Percentiles rank a stretch among this genome's conserved stretches.
phyloP scores from a whole-genome alignment of 2,329 filamentous ascomycete species.

The Falciphora oryzae region DNA sequence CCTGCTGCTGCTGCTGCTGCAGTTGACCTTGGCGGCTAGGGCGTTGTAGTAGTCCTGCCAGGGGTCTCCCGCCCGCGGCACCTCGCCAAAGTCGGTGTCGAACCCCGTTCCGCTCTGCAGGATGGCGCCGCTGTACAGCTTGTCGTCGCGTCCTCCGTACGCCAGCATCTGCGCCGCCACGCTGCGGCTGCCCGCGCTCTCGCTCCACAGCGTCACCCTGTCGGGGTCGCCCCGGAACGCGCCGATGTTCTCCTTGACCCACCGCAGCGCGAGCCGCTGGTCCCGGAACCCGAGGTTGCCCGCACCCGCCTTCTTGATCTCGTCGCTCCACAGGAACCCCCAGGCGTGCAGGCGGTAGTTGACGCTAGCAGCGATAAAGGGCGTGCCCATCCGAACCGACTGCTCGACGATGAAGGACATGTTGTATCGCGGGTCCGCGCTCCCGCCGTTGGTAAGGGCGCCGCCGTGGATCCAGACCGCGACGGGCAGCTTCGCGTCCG shows the following conservation, averaged over 20 bases:
- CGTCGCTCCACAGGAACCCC: conserved; percentile 43
- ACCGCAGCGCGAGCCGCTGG: conserved; percentile 40
- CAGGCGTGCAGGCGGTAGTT: conserved; percentile 44
- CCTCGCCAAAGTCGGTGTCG: background rate
- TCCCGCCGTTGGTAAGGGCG: conserved; percentile 27
- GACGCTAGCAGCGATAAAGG: conserved; percentile 39
- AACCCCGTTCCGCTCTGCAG: conserved; percentile 16
- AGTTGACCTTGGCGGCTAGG: conserved; percentile 6
- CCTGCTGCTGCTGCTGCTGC: background rate
- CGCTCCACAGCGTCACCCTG: conserved; percentile 40
- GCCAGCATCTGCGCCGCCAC: conserved; percentile 45
- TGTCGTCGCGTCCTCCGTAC: conserved; percentile 45
- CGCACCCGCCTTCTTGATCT: conserved; percentile 35
- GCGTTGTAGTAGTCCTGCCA: conserved; percentile 13
- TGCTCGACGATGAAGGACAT: conserved; percentile 50
- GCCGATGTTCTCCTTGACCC: conserved; percentile 32
- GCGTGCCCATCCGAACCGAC: conserved; percentile 35
- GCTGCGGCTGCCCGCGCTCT: conserved; percentile 46
- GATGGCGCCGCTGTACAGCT: conserved; percentile 49
- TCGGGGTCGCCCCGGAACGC: conserved; percentile 27
- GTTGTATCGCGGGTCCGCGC: conserved; percentile 48
- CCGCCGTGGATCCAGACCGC: conserved; percentile 52
- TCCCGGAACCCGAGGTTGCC: conserved; percentile 47
- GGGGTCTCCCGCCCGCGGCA: background rate
- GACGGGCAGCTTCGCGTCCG: conserved; percentile 36